phyloP scores from a whole-genome alignment of 2,329 filamentous ascomycete species.

The Aspergillus awamori region DNA sequence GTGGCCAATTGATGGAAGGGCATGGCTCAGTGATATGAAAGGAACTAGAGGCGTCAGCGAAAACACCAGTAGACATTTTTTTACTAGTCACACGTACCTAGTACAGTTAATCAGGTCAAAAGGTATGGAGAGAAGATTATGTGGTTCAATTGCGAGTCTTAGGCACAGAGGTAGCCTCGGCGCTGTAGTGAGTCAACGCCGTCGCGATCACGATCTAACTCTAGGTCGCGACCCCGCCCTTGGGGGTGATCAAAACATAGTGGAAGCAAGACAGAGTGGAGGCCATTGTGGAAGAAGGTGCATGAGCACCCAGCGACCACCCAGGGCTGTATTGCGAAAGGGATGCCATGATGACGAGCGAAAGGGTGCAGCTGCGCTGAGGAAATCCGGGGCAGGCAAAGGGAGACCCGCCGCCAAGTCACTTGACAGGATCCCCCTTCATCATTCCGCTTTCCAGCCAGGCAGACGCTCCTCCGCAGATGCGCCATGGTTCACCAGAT shows the following conservation, averaged over 20 bases:
- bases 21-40: conserved; percentile 45
- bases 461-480: background rate
- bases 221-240: conserved; percentile 37
- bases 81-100: background rate
- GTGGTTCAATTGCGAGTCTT: background rate
- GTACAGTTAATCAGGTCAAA: background rate
- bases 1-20: conserved; percentile 58
- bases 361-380: conserved; percentile 11
- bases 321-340: conserved; percentile 21
- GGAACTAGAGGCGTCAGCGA: background rate
- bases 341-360: conserved; percentile 27
- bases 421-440: conserved; percentile 5
- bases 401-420: conserved; percentile 1
- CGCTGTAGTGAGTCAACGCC: conserved; percentile 21
- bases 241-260: conserved; percentile 30
- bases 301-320: conserved; percentile 18
- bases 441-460: background rate
- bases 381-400: conserved; percentile 3
- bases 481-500: background rate
- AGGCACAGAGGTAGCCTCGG: conserved; percentile 14
- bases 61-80: background rate
- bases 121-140: background rate
- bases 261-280: conserved; percentile 8
- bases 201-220: conserved; percentile 21
- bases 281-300: conserved; percentile 10